phyloP scores from a whole-genome alignment of 148 eudicot genomes.

The Arbutus unedo region DNA sequence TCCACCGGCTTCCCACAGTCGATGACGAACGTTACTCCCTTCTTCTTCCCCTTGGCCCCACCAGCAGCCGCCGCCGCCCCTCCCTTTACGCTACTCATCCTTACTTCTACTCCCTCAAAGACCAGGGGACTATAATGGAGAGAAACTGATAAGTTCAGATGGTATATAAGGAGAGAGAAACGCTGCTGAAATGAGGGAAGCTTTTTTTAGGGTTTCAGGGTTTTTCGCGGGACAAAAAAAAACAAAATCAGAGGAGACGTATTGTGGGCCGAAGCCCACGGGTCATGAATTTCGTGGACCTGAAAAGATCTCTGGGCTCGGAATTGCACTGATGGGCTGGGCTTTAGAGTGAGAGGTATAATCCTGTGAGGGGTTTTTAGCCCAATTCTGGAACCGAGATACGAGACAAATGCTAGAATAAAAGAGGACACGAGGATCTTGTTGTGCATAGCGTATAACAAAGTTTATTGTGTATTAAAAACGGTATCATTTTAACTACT shows the following conservation, averaged over 20 bases:
- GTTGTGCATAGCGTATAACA: too few species aligned
- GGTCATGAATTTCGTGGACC: neutral
- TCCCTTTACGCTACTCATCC: neutral
- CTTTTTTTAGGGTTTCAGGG: neutral
- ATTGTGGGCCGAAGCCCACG: neutral
- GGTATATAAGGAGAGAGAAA: neutral
- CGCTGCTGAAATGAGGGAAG: neutral
- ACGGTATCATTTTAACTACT: too few species aligned
- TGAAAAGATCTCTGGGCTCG: neutral
- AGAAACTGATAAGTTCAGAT: too few species aligned
- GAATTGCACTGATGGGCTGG: too few species aligned
- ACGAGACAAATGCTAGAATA: too few species aligned
- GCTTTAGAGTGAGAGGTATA: too few species aligned
- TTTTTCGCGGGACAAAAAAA: neutral
- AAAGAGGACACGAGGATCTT: too few species aligned
- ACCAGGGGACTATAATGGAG: too few species aligned
- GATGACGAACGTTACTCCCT: slow-evolving; percentile 23
- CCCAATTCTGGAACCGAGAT: too few species aligned
- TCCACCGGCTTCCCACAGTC: slow-evolving; percentile 34
- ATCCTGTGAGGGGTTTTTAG: too few species aligned
- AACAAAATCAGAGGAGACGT: neutral
- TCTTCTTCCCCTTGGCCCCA: slow-evolving; percentile 29
- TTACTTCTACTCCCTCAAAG: neutral
- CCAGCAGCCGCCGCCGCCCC: slow-evolving; percentile 9
- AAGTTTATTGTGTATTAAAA: too few species aligned